Evolutionary conservation across 2,329 filamentous ascomycete genomes (phyloP).

Genomic region (Ceratocystis destructans): DNA sequence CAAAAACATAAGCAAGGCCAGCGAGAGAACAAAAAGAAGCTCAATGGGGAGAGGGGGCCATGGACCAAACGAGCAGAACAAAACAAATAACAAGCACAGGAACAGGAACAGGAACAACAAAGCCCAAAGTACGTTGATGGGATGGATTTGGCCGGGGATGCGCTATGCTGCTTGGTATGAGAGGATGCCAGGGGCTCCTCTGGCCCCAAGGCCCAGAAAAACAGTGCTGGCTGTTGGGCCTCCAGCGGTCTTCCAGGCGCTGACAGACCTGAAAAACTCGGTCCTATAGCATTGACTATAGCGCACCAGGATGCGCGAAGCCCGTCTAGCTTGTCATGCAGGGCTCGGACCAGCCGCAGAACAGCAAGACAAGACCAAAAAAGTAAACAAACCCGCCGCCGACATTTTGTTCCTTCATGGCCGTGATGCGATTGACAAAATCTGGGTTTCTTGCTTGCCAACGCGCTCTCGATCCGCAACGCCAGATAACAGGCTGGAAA

Average conservation of each 20-base stretch:
- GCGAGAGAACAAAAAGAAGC: background rate
- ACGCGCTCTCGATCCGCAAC: too few relatives aligned
- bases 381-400: background rate
- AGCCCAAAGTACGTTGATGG: background rate
- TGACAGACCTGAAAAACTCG: background rate
- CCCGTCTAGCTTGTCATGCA: background rate
- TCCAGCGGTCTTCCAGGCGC: too few relatives aligned
- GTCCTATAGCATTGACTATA: background rate
- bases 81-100: background rate
- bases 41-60: background rate
- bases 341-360: background rate
- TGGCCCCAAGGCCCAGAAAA: too few relatives aligned
- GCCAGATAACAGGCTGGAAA: too few relatives aligned
- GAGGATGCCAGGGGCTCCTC: background rate
- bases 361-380: too few relatives aligned
- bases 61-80: background rate
- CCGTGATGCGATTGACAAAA: background rate
- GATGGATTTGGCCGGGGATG: constrained; percentile 1
- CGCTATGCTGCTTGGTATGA: background rate
- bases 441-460: too few relatives aligned
- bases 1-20: background rate
- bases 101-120: background rate
- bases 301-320: background rate
- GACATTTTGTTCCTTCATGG: background rate
- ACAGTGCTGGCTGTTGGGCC: background rate